Evolutionary conservation across 371 early-diverging fungal genomes (phyloP).

Genomic region (Haplosporangium sp.): DNA sequence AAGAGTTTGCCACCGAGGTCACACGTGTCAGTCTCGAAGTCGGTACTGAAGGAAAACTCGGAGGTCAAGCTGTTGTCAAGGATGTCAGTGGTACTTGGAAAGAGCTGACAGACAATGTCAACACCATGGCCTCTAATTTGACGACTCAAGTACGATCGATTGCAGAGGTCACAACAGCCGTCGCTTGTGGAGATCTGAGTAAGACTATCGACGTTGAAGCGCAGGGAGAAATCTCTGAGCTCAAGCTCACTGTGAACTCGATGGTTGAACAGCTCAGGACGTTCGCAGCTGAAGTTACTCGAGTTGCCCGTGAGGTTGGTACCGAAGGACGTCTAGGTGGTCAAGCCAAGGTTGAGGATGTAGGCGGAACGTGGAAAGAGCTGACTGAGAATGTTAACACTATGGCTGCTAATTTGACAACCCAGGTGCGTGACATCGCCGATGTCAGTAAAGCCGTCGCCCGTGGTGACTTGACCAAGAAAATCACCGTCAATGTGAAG

Average conservation of each 20-base stretch:
- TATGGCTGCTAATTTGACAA: conserved; percentile 62
- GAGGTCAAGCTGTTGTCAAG: conserved; percentile 63
- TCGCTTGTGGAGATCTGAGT: conserved; percentile 62
- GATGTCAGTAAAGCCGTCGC: conserved; percentile 65
- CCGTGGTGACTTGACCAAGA: conserved; percentile 63
- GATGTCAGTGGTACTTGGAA: conserved; percentile 67
- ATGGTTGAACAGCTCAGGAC: conserved; percentile 67
- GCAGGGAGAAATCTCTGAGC: conserved; percentile 59
- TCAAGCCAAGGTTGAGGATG: conserved; percentile 63
- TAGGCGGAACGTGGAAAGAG: conserved; percentile 68
- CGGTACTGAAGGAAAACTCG: conserved; percentile 63
- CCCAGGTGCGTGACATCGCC: conserved; percentile 64
- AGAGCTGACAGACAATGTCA: conserved; percentile 68
- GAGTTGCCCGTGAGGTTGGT: conserved; percentile 66
- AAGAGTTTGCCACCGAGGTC: conserved; percentile 63
- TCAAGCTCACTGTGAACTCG: conserved; percentile 61
- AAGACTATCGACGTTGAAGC: conserved; percentile 64
- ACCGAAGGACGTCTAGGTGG: conserved; percentile 65
- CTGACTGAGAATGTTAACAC: conserved; percentile 65
- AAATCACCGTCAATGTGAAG: conserved; percentile 59
- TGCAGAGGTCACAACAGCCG: conserved; percentile 66
- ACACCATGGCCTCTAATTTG: conserved; percentile 67
- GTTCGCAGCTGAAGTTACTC: conserved; percentile 68
- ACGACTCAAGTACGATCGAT: conserved; percentile 71
- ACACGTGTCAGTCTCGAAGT: conserved; percentile 62